Percentiles rank a stretch among this genome's conserved stretches.
These are phyloP conservation scores for Pythium phragmitis DNA, from an alignment of 352 stramenopile genomes.

Conservation along the genomic window DNA sequence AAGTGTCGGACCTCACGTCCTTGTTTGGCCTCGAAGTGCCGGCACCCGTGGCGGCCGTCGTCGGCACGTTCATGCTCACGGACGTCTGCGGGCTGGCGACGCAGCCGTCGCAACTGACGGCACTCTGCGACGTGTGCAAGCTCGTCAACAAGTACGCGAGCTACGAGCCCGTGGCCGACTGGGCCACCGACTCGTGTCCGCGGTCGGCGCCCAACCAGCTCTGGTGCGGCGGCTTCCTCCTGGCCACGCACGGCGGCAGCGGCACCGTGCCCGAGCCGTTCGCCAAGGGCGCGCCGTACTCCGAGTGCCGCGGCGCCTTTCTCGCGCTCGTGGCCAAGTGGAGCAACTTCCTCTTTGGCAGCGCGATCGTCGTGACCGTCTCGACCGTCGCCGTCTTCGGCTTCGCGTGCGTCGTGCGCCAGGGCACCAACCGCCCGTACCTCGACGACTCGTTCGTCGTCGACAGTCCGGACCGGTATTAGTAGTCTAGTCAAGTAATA, in stretches of 20 bases:
- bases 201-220: conserved; percentile 50
- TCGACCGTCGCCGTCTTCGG: conserved; percentile 46
- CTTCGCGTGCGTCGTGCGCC: conserved; percentile 60
- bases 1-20: conserved; percentile 16
- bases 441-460: conserved; percentile 28
- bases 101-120: conserved; percentile 43
- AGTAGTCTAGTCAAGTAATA: not conserved
- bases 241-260: conserved; percentile 24
- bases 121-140: conserved; percentile 61
- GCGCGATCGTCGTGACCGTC: conserved; percentile 51
- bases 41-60: conserved; percentile 34
- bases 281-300: conserved; percentile 53
- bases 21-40: conserved; percentile 27
- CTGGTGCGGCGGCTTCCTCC: conserved; percentile 72
- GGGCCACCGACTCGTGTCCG: conserved; percentile 56
- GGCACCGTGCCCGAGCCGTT: conserved; percentile 32
- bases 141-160: conserved; percentile 49
- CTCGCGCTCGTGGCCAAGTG: conserved; percentile 70
- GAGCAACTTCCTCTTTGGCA: conserved; percentile 57
- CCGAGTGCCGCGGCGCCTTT: conserved; percentile 59
- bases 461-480: conserved; percentile 21
- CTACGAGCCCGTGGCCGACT: conserved; percentile 68
- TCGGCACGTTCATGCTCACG: conserved; percentile 61
- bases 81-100: conserved; percentile 41
- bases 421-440: conserved; percentile 25